phyloP scores from a whole-genome alignment of 1,284 basidiomycete species.

The Papiliotrema laurentii region DNA sequence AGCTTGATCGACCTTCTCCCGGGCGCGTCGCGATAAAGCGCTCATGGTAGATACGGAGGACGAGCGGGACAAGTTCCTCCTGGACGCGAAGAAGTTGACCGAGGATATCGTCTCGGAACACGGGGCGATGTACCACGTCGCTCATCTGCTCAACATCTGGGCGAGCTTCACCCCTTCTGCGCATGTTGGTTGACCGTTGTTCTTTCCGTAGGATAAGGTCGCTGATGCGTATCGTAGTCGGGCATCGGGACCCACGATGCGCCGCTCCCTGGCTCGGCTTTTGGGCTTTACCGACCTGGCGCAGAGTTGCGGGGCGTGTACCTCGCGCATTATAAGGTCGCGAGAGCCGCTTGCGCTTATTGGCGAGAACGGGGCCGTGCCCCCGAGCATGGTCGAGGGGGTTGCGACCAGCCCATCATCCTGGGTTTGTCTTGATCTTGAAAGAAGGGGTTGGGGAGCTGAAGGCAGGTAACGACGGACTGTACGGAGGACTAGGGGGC shows the following conservation, averaged over 20 bases:
- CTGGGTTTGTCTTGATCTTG: conserved; percentile 54
- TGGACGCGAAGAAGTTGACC: conserved; percentile 63
- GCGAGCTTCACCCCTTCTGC: conserved; percentile 65
- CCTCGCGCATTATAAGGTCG: conserved; percentile 62
- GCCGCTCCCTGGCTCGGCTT: conserved; percentile 66
- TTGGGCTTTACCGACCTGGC: conserved; percentile 72
- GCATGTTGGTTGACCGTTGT: conserved; percentile 50
- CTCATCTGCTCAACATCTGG: conserved; percentile 75
- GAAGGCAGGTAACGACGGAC: conserved; percentile 64
- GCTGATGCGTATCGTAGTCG: conserved; percentile 53
- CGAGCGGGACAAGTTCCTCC: conserved; percentile 64
- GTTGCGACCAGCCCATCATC: conserved; percentile 73
- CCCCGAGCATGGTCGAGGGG: conserved; percentile 50
- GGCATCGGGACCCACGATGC: conserved; percentile 67
- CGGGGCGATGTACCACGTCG: conserved; percentile 71
- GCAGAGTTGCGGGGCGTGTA: conserved; percentile 75
- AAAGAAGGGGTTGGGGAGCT: too few relatives aligned
- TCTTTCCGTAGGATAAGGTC: neutral
- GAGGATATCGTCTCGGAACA: conserved; percentile 62
- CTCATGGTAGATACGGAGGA: conserved; percentile 54
- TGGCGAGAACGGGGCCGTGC: too few relatives aligned
- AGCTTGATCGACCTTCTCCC: conserved; percentile 39
- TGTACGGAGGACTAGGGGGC: conserved; percentile 78
- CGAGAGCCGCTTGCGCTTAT: conserved; percentile 61
- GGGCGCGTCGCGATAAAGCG: neutral